These are phyloP conservation scores for Ceratobasidium theobromae DNA, from an alignment of 1,284 basidiomycete species.

Conservation along the genomic window DNA sequence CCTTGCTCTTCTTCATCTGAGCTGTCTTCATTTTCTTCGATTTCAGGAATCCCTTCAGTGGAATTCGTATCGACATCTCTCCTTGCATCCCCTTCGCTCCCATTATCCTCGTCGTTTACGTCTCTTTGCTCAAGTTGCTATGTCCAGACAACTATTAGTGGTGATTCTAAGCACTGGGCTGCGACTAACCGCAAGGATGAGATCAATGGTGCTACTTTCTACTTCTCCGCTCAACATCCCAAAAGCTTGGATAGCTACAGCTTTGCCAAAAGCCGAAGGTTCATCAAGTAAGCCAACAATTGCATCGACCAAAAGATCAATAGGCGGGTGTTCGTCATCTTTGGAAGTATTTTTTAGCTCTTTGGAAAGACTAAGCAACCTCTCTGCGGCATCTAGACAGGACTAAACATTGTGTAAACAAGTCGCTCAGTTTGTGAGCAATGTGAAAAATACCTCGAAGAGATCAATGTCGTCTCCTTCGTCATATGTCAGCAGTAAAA, in stretches of 20 bases:
- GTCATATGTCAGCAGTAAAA: constrained; percentile 71
- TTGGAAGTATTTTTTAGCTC: constrained; percentile 49
- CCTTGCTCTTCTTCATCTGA: constrained; percentile 51
- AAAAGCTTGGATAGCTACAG: constrained; percentile 81
- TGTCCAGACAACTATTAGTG: constrained; percentile 32
- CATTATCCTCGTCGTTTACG: constrained; percentile 50
- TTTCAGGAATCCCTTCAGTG: constrained; percentile 39
- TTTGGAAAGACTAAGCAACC: constrained; percentile 42
- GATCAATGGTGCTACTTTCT: constrained; percentile 73
- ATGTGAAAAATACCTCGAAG: constrained; percentile 61
- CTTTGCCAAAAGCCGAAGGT: constrained; percentile 79
- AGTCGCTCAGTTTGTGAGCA: background rate
- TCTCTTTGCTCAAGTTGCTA: constrained; percentile 81
- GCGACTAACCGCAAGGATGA: constrained; percentile 75
- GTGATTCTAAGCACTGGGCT: constrained; percentile 1
- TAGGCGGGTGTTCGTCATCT: constrained; percentile 55
- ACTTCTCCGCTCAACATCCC: constrained; percentile 70
- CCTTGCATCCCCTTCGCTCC: constrained; percentile 49
- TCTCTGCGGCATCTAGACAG: constrained; percentile 42
- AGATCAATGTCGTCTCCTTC: constrained; percentile 56
- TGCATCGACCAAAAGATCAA: constrained; percentile 84
- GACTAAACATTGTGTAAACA: constrained; percentile 23
- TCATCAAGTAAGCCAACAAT: constrained; percentile 89
- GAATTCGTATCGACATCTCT: constrained; percentile 40
- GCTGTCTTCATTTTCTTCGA: constrained; percentile 55